A percentile compares a stretch with the other conserved stretches of the same genome.
phyloP scores from a whole-genome alignment of 768 basidiomycete species.

The Rhodotorula taiwanensis region DNA sequence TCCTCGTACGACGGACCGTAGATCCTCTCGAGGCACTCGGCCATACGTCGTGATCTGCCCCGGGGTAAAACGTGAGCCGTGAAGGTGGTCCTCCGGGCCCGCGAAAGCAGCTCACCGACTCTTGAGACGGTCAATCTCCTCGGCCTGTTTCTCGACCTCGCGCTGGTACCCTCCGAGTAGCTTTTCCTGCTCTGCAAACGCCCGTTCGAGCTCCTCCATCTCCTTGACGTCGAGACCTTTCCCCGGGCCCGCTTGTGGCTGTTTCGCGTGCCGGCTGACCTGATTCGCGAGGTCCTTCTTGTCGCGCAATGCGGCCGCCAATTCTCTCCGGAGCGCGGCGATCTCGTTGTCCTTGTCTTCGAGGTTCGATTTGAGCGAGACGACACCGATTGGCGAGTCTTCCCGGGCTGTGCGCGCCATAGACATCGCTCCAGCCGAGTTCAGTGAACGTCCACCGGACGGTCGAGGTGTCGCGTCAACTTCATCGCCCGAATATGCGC shows the following conservation, averaged over 20 bases:
- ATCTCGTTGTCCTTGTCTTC: slow-evolving; percentile 16
- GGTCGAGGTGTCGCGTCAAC: slow-evolving; percentile 12
- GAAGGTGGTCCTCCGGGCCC: too few species aligned
- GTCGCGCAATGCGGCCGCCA: background rate
- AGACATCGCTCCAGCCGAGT: background rate
- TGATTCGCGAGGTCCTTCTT: slow-evolving; percentile 5
- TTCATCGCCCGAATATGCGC: background rate
- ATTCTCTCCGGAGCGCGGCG: slow-evolving; percentile 1
- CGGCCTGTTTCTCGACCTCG: slow-evolving; percentile 14
- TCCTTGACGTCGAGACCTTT: slow-evolving; percentile 23
- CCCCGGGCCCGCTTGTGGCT: background rate
- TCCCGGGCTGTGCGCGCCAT: background rate
- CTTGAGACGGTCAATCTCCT: slow-evolving; percentile 11
- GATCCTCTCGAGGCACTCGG: slow-evolving; percentile 21
- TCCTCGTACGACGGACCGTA: slow-evolving; percentile 21
- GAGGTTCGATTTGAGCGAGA: background rate
- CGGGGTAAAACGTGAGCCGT: background rate
- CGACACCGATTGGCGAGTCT: background rate
- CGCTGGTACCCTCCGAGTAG: slow-evolving; percentile 20
- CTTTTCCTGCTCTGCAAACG: slow-evolving; percentile 15
- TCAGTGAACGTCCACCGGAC: background rate
- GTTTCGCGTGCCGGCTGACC: background rate
- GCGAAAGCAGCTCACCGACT: background rate
- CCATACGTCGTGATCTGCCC: slow-evolving; percentile 3
- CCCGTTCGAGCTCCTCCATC: slow-evolving; percentile 25